phyloP scores from a whole-genome alignment of 768 basidiomycete species.

The Cystofilobasidium capitatum region DNA sequence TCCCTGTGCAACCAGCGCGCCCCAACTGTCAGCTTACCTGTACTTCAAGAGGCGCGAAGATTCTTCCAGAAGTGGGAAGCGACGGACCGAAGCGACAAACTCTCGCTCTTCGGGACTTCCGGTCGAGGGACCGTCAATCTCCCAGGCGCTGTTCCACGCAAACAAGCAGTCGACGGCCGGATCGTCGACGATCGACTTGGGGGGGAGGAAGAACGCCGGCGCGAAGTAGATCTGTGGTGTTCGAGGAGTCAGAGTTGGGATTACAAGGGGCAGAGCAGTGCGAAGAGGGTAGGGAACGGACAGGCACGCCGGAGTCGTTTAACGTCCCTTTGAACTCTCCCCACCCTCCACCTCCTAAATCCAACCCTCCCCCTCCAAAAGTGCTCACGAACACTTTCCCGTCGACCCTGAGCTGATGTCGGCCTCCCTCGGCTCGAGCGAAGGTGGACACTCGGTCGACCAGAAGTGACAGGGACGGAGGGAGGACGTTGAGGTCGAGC shows the following conservation, averaged over 20 bases:
- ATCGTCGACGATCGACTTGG: slow-evolving; percentile 32
- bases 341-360: slow-evolving; percentile 35
- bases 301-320: slow-evolving; percentile 29
- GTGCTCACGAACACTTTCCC: slow-evolving; percentile 34
- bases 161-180: slow-evolving; percentile 36
- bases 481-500: slow-evolving; percentile 39
- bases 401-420: neutral
- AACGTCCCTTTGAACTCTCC: slow-evolving; percentile 29
- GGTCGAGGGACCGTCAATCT: neutral
- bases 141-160: slow-evolving; percentile 39
- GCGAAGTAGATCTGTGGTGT: slow-evolving; percentile 38
- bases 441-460: slow-evolving; percentile 28
- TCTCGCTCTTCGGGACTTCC: slow-evolving; percentile 31
- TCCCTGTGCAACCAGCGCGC: neutral
- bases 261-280: neutral
- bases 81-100: slow-evolving; percentile 33
- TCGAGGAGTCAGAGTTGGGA: neutral
- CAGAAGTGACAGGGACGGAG: slow-evolving; percentile 25
- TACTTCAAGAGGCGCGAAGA: neutral
- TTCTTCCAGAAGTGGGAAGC: neutral
- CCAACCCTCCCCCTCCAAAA: slow-evolving; percentile 36
- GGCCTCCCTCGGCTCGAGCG: neutral
- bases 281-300: slow-evolving; percentile 18
- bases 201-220: slow-evolving; percentile 39
- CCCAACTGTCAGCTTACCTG: neutral